phyloP scores from a whole-genome alignment of 805 yeast species.

The Candida maesae region DNA sequence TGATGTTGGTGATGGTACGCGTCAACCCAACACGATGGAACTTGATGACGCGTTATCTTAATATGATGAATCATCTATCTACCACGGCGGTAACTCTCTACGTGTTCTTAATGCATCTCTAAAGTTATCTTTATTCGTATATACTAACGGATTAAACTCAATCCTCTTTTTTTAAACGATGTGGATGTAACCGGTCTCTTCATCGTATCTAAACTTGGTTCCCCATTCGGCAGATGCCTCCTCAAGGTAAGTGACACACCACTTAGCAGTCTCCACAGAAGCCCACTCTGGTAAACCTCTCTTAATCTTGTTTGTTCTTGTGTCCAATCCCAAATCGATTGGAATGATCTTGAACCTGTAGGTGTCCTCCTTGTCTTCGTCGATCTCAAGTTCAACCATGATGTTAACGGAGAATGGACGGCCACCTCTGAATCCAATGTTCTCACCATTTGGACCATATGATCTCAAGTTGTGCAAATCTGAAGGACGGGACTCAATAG shows the following conservation, averaged over 20 bases:
- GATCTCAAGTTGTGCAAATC: conserved; percentile 28
- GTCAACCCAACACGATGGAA: no score
- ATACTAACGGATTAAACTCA: no score
- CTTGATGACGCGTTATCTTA: no score
- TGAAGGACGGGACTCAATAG: conserved; percentile 26
- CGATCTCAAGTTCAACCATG: conserved; percentile 25
- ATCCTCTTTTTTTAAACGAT: conserved; percentile 2
- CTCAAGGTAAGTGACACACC: conserved; percentile 24
- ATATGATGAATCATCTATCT: no score
- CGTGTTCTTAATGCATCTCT: no score
- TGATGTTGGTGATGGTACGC: no score
- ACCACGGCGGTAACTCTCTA: no score
- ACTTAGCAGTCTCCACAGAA: conserved; percentile 22
- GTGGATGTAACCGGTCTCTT: conserved; percentile 13
- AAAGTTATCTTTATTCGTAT: no score
- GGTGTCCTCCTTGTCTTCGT: conserved; percentile 13
- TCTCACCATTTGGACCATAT: conserved; percentile 25
- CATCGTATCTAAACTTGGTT: conserved; percentile 22
- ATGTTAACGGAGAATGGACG: conserved; percentile 27
- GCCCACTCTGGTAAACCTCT: conserved; percentile 29
- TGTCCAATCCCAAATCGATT: conserved; percentile 26
- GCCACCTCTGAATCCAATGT: conserved; percentile 26
- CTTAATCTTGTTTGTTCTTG: conserved; percentile 20
- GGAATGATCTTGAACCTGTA: conserved; percentile 24
- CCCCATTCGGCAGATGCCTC: conserved; percentile 26